phyloP scores from a whole-genome alignment of 2,329 filamentous ascomycete genomes.

The Pestalotiopsis sp. region DNA sequence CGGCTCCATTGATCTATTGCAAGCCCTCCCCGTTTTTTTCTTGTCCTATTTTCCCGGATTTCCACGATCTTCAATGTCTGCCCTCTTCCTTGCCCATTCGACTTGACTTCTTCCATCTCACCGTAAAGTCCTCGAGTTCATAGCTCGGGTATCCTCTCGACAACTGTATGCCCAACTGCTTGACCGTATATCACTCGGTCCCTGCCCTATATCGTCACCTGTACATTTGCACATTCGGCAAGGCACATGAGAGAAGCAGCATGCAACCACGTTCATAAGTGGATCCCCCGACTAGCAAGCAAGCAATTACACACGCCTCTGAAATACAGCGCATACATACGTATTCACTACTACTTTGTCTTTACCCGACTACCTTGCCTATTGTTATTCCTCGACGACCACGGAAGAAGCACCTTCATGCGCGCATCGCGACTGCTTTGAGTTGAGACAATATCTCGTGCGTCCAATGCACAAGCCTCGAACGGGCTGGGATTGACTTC shows the following conservation, averaged over 20 bases:
- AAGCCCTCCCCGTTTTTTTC: background rate
- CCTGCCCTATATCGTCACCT: background rate
- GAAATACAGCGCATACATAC: slow-evolving; percentile 5
- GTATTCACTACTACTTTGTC: background rate
- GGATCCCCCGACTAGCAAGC: background rate
- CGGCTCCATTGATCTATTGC: background rate
- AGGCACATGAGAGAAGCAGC: background rate
- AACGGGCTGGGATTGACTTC: slow-evolving; percentile 1
- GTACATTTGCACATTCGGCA: background rate
- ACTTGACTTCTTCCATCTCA: background rate
- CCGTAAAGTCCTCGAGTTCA: background rate
- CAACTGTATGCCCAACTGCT: background rate
- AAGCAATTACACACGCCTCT: background rate
- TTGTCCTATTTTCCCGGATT: background rate
- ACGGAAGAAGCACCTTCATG: background rate
- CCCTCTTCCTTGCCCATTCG: background rate
- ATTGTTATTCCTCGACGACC: background rate
- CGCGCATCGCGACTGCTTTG: background rate
- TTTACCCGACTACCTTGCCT: background rate
- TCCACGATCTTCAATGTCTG: background rate
- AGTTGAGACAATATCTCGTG: slow-evolving; percentile 5
- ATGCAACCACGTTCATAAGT: background rate
- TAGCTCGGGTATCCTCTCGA: background rate
- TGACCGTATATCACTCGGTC: background rate
- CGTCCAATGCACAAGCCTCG: background rate